Evolutionary conservation across 2,329 filamentous ascomycete genomes (phyloP).

Genomic region (Teratosphaeriaceae sp.): DNA sequence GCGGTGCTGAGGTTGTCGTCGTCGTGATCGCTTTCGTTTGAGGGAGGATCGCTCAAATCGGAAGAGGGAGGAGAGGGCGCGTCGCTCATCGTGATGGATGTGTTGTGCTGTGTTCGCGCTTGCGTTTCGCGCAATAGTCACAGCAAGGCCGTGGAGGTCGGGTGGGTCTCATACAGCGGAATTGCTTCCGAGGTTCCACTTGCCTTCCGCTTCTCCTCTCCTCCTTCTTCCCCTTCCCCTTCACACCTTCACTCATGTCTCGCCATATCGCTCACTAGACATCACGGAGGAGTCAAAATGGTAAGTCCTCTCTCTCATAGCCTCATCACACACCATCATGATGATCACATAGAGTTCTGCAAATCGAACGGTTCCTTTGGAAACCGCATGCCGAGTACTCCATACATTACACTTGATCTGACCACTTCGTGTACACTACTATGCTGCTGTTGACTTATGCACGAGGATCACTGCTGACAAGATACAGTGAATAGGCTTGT

Average conservation of each 20-base stretch:
- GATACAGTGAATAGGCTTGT: too few relatives aligned
- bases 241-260: too few relatives aligned
- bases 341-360: slow-evolving; percentile 45
- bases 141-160: too few relatives aligned
- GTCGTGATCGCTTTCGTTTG: slow-evolving; percentile 53
- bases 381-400: slow-evolving; percentile 39
- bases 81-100: slow-evolving; percentile 32
- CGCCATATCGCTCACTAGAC: too few relatives aligned
- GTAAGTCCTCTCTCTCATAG: not conserved
- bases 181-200: not conserved
- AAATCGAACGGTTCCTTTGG: slow-evolving; percentile 39
- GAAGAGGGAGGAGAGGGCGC: slow-evolving; percentile 53
- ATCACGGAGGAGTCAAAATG: not conserved
- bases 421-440: slow-evolving; percentile 15
- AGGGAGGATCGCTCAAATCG: slow-evolving; percentile 55
- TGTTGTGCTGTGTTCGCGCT: not conserved
- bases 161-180: not conserved
- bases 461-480: too few relatives aligned
- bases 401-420: slow-evolving; percentile 45
- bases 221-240: not conserved
- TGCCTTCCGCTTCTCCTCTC: not conserved
- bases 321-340: too few relatives aligned
- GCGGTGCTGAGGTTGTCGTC: slow-evolving; percentile 46
- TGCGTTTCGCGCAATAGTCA: not conserved
- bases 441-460: not conserved